phyloP scores from a whole-genome alignment of 2,329 filamentous ascomycete species.

The Tolypocladium album region DNA sequence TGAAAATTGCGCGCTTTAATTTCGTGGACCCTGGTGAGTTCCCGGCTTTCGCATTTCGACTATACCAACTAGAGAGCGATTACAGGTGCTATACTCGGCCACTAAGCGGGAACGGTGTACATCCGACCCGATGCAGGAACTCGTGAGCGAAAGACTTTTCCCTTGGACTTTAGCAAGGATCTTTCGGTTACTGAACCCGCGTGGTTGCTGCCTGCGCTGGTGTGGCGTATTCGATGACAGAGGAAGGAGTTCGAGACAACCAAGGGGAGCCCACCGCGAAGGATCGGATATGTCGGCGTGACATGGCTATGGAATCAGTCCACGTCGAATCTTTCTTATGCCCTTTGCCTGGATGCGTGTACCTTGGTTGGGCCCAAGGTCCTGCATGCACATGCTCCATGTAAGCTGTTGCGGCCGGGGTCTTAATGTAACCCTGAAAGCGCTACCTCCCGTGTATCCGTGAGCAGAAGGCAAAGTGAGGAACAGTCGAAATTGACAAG shows the following conservation, averaged over 20 bases:
- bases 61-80: neutral
- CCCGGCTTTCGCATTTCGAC: neutral
- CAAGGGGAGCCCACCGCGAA: neutral
- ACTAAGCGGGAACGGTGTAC: neutral
- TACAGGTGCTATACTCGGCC: neutral
- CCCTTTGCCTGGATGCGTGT: neutral
- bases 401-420: neutral
- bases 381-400: neutral
- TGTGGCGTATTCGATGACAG: neutral
- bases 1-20: too few relatives aligned
- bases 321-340: neutral
- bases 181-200: neutral
- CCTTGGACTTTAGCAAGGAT: neutral
- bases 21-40: neutral
- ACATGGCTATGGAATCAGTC: neutral
- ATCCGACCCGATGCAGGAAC: neutral
- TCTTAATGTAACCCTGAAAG: neutral
- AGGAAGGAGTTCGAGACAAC: neutral
- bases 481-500: neutral
- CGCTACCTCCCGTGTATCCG: neutral
- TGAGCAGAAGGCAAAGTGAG: neutral
- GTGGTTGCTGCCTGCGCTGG: neutral
- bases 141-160: neutral
- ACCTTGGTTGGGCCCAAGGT: neutral
- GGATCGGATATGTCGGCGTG: neutral